Evolutionary conservation across 2,329 filamentous ascomycete genomes (phyloP), one percentile per base, ranked within the genome.

Genomic region (Cordyceps cateniannulata): DNA sequence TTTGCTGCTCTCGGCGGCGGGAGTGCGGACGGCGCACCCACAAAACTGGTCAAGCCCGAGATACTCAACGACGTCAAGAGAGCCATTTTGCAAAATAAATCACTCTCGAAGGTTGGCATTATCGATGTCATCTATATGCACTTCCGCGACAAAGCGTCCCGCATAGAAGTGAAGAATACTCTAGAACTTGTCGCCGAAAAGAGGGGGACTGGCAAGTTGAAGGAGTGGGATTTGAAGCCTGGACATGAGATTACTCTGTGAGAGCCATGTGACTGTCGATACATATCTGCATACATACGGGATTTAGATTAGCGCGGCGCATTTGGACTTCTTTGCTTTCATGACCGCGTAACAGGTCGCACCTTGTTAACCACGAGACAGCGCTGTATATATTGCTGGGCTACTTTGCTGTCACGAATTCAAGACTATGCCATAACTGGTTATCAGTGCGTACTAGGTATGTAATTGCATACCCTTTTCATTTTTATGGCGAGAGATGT

Each of bases 121-220:
- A 66, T 77, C 24, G 75, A 77, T 62, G 69, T 74, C 22, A 67
- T 77, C 20, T 76, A 74, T 44, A 70, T 75, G 40, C 71, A 73
- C 60, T 74, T 77, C 47, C 72, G 70, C 22, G 69, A 72, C 48
- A 67, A 63, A 18, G 71, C 72, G n/a, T 75, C 75, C 22, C 70
- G 75, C 25, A 64, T 67, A 3, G 74, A 77, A 62, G 75, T 77
- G 22, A 77, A 76, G 70, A 76, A 77, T 32, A 77, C 75, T 1
- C 63, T 77, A 29, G 75, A 77, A 59, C 59, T 70, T 48, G 70
- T 77, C 40, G 75, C 75, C 2, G 75, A 75, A 65, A 77, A 73
- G 69, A 72, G 70, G 56, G 75, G 74, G 2, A 58, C 68, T 25
- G 74, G 74, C 2, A 68, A 72, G 20, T 60, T 64, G 29, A 77